These are phyloP conservation scores for Diplodia scrobiculata DNA, from an alignment of 2,329 filamentous ascomycete species.

Conservation along the genomic window DNA sequence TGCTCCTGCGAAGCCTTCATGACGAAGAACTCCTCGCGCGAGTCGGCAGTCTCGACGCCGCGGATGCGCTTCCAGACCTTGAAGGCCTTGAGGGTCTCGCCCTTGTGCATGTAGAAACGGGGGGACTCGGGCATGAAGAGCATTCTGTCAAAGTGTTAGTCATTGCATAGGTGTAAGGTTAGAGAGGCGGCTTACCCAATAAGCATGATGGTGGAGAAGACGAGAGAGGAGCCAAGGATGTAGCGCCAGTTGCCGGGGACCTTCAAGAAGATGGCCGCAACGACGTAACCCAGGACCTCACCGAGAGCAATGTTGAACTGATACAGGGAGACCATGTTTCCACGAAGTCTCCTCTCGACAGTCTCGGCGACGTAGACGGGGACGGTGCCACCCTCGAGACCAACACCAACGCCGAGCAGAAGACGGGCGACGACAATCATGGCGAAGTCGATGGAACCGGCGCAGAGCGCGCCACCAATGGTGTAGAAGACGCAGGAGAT, in stretches of 20 bases:
- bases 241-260: constrained; percentile 72
- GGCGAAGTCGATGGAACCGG: constrained; percentile 67
- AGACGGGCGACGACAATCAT: constrained; percentile 72
- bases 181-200: constrained; percentile 39
- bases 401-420: constrained; percentile 70
- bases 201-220: constrained; percentile 67
- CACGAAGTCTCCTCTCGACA: constrained; percentile 66
- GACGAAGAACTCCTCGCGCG: constrained; percentile 69
- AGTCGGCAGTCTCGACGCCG: constrained; percentile 58
- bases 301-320: constrained; percentile 76
- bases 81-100: constrained; percentile 61
- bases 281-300: constrained; percentile 71
- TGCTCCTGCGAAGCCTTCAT: constrained; percentile 67
- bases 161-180: no score
- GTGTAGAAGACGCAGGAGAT: constrained; percentile 71
- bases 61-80: constrained; percentile 74
- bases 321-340: constrained; percentile 72
- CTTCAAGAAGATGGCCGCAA: constrained; percentile 72
- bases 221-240: constrained; percentile 70
- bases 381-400: constrained; percentile 72
- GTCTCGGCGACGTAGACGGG: constrained; percentile 75
- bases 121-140: constrained; percentile 71
- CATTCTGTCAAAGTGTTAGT: constrained; percentile 52
- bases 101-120: constrained; percentile 70
- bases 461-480: constrained; percentile 67